phyloP scores from a whole-genome alignment of 768 basidiomycete genomes.

The Tricholoma sp. region DNA sequence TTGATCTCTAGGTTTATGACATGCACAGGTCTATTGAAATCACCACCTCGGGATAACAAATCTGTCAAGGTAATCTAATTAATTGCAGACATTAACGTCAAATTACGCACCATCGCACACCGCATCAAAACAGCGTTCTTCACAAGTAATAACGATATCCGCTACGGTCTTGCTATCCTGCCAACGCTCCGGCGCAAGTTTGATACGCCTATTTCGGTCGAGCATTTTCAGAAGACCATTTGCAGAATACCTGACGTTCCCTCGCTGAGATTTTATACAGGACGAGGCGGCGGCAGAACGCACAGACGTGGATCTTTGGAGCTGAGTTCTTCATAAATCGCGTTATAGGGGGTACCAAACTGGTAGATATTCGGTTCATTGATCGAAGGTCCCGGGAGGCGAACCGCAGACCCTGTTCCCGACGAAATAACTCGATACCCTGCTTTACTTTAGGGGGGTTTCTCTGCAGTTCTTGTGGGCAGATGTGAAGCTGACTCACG shows the following conservation, averaged over 20 bases:
- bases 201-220: constrained; percentile 90
- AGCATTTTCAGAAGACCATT: constrained; percentile 96
- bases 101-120: constrained; percentile 85
- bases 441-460: constrained; percentile 61
- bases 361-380: constrained; percentile 97
- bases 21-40: constrained; percentile 91
- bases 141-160: constrained; percentile 98
- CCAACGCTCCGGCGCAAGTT: constrained; percentile 94
- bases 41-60: constrained; percentile 80
- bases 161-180: constrained; percentile 85
- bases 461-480: neutral
- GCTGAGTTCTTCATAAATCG: constrained; percentile 88
- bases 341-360: constrained; percentile 96
- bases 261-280: constrained; percentile 2
- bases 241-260: constrained; percentile 67
- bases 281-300: constrained; percentile 24
- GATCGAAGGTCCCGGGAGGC: constrained; percentile 91
- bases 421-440: constrained; percentile 89
- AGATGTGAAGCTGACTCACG: constrained; percentile 50
- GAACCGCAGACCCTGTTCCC: constrained; percentile 95
- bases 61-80: constrained; percentile 41
- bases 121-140: constrained; percentile 97
- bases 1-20: constrained; percentile 98
- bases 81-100: constrained; percentile 2
- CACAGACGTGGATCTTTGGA: constrained; percentile 81